phyloP scores from a whole-genome alignment of 495 filamentous ascomycete genomes.

The Penicillium argentinense region DNA sequence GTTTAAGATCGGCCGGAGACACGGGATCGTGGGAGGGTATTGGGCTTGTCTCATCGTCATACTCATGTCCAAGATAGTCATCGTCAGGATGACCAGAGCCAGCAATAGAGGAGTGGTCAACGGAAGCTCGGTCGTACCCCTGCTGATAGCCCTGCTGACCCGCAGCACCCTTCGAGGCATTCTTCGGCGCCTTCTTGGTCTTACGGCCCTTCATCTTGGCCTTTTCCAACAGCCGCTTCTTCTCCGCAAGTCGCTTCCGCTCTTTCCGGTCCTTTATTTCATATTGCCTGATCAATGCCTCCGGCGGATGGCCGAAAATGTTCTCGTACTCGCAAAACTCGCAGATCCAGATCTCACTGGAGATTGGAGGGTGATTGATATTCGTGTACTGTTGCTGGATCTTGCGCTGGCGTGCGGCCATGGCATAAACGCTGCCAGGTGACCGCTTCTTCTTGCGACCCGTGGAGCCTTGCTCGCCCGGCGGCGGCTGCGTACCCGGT shows the following conservation, averaged over 20 bases:
- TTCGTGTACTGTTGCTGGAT: conserved; percentile 72
- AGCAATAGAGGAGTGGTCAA: conserved; percentile 43
- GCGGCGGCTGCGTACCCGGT: conserved; percentile 32
- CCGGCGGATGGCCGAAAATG: conserved; percentile 79
- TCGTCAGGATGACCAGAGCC: conserved; percentile 51
- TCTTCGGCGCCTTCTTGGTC: conserved; percentile 69
- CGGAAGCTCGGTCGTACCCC: conserved; percentile 45
- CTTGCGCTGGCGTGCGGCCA: conserved; percentile 66
- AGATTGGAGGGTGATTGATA: conserved; percentile 68
- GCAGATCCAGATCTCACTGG: conserved; percentile 89
- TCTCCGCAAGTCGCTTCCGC: conserved; percentile 77
- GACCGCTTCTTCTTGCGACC: conserved; percentile 58
- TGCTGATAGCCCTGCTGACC: conserved; percentile 42
- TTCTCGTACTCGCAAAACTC: conserved; percentile 89
- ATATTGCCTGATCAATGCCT: conserved; percentile 85
- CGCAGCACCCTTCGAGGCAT: conserved; percentile 56
- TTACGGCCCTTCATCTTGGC: conserved; percentile 94
- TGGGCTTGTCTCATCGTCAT: conserved; percentile 50
- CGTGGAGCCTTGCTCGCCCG: conserved; percentile 35
- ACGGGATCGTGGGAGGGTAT: conserved; percentile 31
- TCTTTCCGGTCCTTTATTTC: conserved; percentile 91
- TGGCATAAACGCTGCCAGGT: conserved; percentile 56
- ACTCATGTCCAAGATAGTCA: conserved; percentile 53
- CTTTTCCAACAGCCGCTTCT: conserved; percentile 82
- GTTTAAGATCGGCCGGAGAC: conserved; percentile 36